Conservation (phyloP, 225 moss, liverwort and hornwort species). For the Marchantia paleacea region DNA sequence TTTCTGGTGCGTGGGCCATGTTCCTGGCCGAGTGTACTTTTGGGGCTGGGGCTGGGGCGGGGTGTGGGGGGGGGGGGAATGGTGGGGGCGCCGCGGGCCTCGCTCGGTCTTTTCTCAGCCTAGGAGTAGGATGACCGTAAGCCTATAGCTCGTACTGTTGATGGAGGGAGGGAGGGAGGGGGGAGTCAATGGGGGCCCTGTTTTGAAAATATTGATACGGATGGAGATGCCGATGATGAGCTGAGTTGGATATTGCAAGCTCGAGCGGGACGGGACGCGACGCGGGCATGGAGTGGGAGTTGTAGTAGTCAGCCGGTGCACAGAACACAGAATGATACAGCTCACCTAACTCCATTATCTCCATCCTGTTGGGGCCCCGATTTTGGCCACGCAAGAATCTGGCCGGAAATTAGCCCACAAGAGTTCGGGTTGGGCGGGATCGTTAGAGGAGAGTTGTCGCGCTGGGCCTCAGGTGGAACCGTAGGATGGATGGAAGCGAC, state of each 20-base stretch:
- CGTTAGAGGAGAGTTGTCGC: not conserved
- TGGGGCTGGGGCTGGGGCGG: not conserved
- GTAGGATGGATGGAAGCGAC: not conserved
- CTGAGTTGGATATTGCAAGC: not conserved
- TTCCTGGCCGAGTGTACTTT: not conserved
- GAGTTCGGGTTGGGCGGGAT: not conserved
- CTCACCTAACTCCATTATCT: constrained; percentile 15
- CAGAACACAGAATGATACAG: constrained; percentile 4
- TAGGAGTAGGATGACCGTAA: not conserved
- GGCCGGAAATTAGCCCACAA: not conserved
- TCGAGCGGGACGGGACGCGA: not conserved
- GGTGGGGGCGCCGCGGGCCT: not conserved
- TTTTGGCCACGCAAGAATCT: not conserved
- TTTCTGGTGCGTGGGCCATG: not conserved
- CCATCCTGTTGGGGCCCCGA: not conserved
- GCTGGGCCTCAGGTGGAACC: not conserved
- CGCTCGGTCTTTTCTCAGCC: not conserved
- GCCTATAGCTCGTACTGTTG: not conserved
- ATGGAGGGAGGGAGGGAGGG: not conserved
- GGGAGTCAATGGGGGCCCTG: not conserved
- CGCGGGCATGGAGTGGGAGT: too few relatives aligned
- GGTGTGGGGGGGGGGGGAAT: too few relatives aligned
- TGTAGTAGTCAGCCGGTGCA: not conserved
- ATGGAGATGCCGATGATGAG: not conserved
- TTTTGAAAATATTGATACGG: not conserved